Conservation (phyloP, 495 filamentous ascomycete genomes). For the Bathelium albidoporum region DNA sequence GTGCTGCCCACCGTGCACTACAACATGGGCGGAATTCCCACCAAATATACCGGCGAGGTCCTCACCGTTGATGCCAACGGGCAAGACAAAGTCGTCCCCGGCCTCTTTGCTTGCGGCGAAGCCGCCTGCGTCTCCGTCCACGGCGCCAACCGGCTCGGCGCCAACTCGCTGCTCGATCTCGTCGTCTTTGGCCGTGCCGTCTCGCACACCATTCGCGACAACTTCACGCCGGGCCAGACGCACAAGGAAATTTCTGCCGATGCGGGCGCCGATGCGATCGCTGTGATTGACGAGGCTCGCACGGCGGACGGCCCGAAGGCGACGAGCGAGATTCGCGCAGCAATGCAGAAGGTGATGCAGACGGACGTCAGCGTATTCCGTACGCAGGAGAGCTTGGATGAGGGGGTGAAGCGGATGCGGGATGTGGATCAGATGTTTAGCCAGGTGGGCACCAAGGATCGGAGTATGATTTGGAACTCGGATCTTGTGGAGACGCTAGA, state of each 20-base stretch:
- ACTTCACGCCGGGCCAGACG: slow-evolving; percentile 64
- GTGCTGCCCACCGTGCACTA: slow-evolving; percentile 98
- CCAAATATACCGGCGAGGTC: slow-evolving; percentile 93
- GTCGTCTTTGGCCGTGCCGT: slow-evolving; percentile 96
- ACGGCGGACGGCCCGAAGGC: slow-evolving; percentile 71
- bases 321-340: slow-evolving; percentile 72
- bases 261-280: slow-evolving; percentile 76
- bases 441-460: slow-evolving; percentile 85
- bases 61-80: slow-evolving; percentile 71
- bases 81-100: slow-evolving; percentile 85
- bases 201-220: slow-evolving; percentile 88
- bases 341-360: slow-evolving; percentile 98
- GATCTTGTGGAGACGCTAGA: slow-evolving; percentile 95
- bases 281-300: slow-evolving; percentile 71
- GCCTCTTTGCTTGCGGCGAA: slow-evolving; percentile 93
- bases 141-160: slow-evolving; percentile 93
- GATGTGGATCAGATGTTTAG: slow-evolving; percentile 67
- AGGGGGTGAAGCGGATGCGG: slow-evolving; percentile 66
- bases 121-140: slow-evolving; percentile 98
- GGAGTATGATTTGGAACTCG: slow-evolving; percentile 99
- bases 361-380: slow-evolving; percentile 93
- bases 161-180: slow-evolving; percentile 94
- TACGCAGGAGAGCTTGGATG: slow-evolving; percentile 77
- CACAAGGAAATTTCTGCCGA: slow-evolving; percentile 67
- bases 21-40: slow-evolving; percentile 99